phyloP scores from a whole-genome alignment of 83 land plant genomes.

The Thuja plicata region DNA sequence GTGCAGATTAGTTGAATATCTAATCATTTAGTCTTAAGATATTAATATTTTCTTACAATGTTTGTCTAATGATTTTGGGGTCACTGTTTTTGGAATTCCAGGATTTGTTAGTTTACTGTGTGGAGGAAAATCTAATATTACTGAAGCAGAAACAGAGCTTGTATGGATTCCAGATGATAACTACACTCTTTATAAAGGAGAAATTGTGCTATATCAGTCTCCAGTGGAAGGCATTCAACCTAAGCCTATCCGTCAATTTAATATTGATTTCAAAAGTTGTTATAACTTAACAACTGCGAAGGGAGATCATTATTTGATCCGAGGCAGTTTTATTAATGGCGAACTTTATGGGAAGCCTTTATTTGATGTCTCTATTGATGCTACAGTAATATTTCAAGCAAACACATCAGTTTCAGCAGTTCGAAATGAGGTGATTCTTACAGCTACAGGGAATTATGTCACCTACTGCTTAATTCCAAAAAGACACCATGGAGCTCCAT shows the following conservation, averaged over 20 bases:
- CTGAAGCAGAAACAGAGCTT: conserved; percentile 10
- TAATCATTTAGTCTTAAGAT: not conserved
- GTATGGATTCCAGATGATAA: conserved; percentile 24
- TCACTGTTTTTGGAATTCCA: conserved; percentile 15
- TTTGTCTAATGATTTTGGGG: not conserved
- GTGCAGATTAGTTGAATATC: not conserved
- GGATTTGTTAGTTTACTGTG: conserved; percentile 35
- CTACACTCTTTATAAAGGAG: not conserved
- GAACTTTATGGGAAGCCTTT: not conserved
- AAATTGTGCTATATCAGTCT: not conserved
- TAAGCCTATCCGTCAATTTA: conserved; percentile 18
- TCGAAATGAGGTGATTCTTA: conserved; percentile 27
- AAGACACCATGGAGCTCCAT: conserved; percentile 18
- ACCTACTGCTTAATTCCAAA: conserved; percentile 26
- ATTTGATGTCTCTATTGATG: conserved; percentile 25
- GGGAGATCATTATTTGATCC: conserved; percentile 24
- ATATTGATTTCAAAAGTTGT: conserved; percentile 13
- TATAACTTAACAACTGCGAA: conserved; percentile 22
- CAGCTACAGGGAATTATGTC: conserved; percentile 8
- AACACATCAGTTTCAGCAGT: conserved; percentile 12
- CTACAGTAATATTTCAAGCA: conserved; percentile 17
- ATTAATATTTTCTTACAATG: not conserved
- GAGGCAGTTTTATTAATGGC: conserved; percentile 27
- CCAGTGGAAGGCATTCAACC: not conserved
- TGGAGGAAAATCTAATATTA: conserved; percentile 24